Base-by-base conservation (phyloP, 495 filamentous ascomycete species). In the Parmelia sp. region DNA sequence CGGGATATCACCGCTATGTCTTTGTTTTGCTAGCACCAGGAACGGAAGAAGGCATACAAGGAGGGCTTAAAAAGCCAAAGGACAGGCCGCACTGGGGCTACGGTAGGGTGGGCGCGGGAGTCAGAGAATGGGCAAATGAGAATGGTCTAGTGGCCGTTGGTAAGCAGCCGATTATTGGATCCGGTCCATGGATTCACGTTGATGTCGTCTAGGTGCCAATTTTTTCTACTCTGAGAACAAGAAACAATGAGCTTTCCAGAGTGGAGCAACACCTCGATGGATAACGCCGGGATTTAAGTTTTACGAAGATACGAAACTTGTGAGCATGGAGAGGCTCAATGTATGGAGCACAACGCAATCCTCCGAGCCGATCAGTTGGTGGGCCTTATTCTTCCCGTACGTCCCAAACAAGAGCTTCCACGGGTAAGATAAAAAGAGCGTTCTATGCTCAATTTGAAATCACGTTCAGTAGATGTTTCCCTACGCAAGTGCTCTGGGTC, bases 1-100 rank as follows among this genome's bases (percentile, higher is more conserved):
- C 87, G 1, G 85, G 84, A 1, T 84, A 84, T 70, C 88, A 90
- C 53, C 75, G 87, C 61, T 90, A 90, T 67, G 86, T 90, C 17
- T 84, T 90, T 60, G 66, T 88, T 49, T 75, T 83, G 14, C 75
- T 88, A 55, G 76, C 57, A 12, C 76, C 70, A 73, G 75, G 67
- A 71, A 70, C 69, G 72, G 75, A 66, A 72, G 71, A 67, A 42
- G 60, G 66, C 69, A 62, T 8, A 17, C 33, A 31, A 5, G 49
- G n/a, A 12, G 72, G 79, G 57, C 66, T 86, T 65, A 80, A 72
- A n/a, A 82, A 76, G 63, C 87, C 86, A 8, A 70, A 65, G 23
- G 82, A 82, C 29, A 74, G 87, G 65, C 77, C 84, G 74, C 81
- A 82, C 59, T 90, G 87, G 87, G 88, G 87, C 1, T 79, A 76